Base-by-base conservation (phyloP, 2,329 filamentous ascomycete genomes). In the Chalara sp. region DNA sequence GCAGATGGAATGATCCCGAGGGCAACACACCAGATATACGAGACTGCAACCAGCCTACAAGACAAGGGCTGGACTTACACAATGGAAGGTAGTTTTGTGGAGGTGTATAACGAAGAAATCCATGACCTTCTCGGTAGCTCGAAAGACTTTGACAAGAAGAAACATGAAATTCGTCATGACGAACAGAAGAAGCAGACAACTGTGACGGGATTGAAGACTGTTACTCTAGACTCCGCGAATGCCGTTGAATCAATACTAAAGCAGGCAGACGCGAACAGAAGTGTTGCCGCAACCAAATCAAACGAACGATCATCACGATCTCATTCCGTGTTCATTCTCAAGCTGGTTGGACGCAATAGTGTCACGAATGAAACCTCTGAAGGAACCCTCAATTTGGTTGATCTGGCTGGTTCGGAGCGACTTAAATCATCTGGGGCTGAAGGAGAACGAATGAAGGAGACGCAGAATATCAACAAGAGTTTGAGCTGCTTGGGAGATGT, bases 81-180 rank as follows among this genome's bases (percentile, higher is more conserved):
- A 0, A 95, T 99, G 82, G 88, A 95, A 65, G 93, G 93, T 6
- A 91, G 85, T 50, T 99, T 99, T 63, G 83, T 97, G 11, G 93
- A 99, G 65, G 93, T 99, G 5, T 99, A 99, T 79, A 97, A 99
- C 56, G 93, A 99, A 66, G 93, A 95, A 55, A 78, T 99, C 56
- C 90, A 96, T 65, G 93, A 99, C 66, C 72, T 99, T 11, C 79
- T 99, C 4, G 84, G 84, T 10, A 80, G 78, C 49, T 80, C 85
- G 0, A 83, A 86, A 49, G 78, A 84, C 21, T 76, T 89, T 47
- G 81, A 84, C 56, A 89, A 86, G 70, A 89, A 86, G 70, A 95
- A 89, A 70, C 85, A 92, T 46, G 89, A 95, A 61, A 92, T 96
- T 52, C 82, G 87, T 2, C 93, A 97, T 59, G 92, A 97, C 62